phyloP scores from a whole-genome alignment of 2,329 filamentous ascomycete genomes.

The Aspergillus piperis region DNA sequence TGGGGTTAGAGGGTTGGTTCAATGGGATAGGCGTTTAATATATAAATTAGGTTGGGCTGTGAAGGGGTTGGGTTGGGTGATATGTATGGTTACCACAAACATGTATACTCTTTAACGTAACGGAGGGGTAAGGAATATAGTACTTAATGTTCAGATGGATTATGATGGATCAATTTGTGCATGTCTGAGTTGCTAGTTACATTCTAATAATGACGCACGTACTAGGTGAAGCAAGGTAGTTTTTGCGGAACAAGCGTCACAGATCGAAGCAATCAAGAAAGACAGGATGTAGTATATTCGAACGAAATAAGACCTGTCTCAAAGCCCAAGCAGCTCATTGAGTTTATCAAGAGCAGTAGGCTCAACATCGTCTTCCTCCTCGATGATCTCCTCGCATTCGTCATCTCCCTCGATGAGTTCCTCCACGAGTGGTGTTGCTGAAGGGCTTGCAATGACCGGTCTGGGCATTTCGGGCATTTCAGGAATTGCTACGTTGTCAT shows the following conservation, averaged over 20 bases:
- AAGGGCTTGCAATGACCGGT: neutral
- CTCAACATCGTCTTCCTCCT: constrained; percentile 26
- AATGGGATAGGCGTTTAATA: neutral
- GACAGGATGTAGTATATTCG: neutral
- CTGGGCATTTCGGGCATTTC: neutral
- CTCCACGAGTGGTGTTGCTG: neutral
- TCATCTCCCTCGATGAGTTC: neutral
- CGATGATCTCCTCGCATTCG: constrained; percentile 22
- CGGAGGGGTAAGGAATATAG: no score
- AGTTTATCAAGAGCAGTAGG: constrained; percentile 30
- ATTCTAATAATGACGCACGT: no score
- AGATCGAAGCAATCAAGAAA: neutral
- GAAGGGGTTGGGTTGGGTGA: neutral
- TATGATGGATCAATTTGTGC: no score
- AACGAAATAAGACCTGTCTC: neutral
- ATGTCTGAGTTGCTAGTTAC: no score
- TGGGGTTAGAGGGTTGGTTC: neutral
- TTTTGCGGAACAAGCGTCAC: neutral
- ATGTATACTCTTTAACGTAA: no score
- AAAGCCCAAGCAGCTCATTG: constrained; percentile 22
- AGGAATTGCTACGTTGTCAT: neutral
- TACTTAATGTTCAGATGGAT: no score
- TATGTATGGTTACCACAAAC: no score
- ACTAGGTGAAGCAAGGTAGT: no score
- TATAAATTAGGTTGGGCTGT: neutral